Base-by-base conservation (phyloP, 768 basidiomycete genomes). In the Russula compacta region DNA sequence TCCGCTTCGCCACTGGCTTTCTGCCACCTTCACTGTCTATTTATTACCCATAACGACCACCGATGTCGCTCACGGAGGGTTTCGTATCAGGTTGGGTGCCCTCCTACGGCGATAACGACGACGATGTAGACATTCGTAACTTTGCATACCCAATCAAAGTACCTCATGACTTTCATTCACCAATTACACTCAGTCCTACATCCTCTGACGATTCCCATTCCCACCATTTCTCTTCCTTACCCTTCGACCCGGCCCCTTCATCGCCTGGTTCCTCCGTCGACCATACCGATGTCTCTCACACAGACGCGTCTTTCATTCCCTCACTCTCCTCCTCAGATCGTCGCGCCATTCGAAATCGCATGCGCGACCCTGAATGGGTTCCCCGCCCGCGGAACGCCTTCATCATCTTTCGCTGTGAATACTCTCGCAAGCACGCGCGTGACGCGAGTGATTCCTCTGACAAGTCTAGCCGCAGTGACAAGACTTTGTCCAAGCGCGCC, bases 401-500 rank as follows among this genome's bases (percentile, higher is more conserved):
- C 72, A 85, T 87, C 70, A 80, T 87, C 55, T 87, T 87, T 73
- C 83, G 86, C 36, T 84, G 85, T 67, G 79, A 85, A 63, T 87
- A 80, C 79, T 65, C 78, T 71, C 67, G 73, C 74, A 61, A 77
- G 82, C 68, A 70, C 71, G 72, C 73, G 21, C 73, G 75, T 46
- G 75, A 76, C 4, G 71, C 74, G 14, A 70, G 75, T 33, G 73
- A 74, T 38, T 56, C 7, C 14, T 44, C 63, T 10, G 68, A 68
- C 42, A 44, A 7, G 43, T 48, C 58, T 12, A 21, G 33, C 15
- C 49, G 56, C 29, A 59, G 56, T 24, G 79, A 80, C 60, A 82
- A 83, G 69, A 78, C 81, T 1, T 78, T 92, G 42, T 89, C 86
- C n/a, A 86, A 86, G 66, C 80, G 87, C 50, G 90, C 89, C 0